A percentile compares a stretch with the other conserved stretches of the same genome.
phyloP scores from a whole-genome alignment of 2,329 filamentous ascomycete species.

The Arachnomyces sp. region DNA sequence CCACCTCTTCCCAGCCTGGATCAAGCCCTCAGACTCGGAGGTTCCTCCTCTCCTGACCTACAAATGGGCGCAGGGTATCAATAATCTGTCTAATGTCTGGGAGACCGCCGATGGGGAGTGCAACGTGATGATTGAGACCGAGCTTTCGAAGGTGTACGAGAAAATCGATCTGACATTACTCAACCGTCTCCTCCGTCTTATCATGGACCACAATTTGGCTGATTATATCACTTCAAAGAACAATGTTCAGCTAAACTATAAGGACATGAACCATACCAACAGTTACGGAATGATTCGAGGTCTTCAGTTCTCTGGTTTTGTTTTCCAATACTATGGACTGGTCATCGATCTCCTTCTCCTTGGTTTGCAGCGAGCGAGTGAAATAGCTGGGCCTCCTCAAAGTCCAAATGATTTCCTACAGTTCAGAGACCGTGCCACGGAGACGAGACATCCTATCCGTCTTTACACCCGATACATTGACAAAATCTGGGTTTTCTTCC shows the following conservation, averaged over 20 bases:
- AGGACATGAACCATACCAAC: slow-evolving; percentile 99
- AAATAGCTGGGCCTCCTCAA: slow-evolving; percentile 89
- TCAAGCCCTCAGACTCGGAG: slow-evolving; percentile 97
- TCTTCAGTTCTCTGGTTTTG: slow-evolving; percentile 94
- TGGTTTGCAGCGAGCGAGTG: slow-evolving; percentile 89
- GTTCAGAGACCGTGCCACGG: slow-evolving; percentile 86
- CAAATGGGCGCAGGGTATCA: slow-evolving; percentile 99
- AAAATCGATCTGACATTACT: slow-evolving; percentile 96
- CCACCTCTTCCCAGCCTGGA: slow-evolving; percentile 95
- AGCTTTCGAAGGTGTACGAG: slow-evolving; percentile 98
- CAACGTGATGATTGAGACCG: slow-evolving; percentile 97
- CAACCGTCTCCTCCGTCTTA: slow-evolving; percentile 83
- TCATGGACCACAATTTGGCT: slow-evolving; percentile 99
- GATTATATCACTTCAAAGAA: slow-evolving; percentile 99
- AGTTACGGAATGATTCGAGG: slow-evolving; percentile 98
- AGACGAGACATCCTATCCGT: slow-evolving; percentile 88
- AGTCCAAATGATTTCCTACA: slow-evolving; percentile 96
- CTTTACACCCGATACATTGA: slow-evolving; percentile 98
- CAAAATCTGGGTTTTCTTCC: slow-evolving; percentile 95
- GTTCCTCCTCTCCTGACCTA: slow-evolving; percentile 90
- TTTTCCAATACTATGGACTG: slow-evolving; percentile 97
- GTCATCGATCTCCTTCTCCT: slow-evolving; percentile 89
- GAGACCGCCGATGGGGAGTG: slow-evolving; percentile 88
- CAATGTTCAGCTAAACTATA: slow-evolving; percentile 97
- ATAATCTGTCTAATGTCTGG: slow-evolving; percentile 94